Evolutionary conservation across 345 rosid species (phyloP), one percentile per base, ranked within the genome.

Genomic region (Dovyalis caffra): DNA sequence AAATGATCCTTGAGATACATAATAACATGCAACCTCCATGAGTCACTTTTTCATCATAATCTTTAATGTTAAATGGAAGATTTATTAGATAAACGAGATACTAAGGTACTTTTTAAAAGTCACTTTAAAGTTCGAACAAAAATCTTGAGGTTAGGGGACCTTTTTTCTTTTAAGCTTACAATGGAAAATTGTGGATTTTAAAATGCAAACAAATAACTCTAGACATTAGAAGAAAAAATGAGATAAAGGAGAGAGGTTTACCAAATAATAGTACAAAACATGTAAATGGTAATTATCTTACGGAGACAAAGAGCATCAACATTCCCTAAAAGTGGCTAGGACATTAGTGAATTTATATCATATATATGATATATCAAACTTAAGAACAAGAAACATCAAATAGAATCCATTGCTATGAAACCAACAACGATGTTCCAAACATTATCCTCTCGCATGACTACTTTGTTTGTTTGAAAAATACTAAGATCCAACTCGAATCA

Each of bases 11-110:
- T 93, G 16, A 95, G 84, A 85, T 85, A 93, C 87, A 82, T 84
- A 2, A 97, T 96, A 32, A 98, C 98, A 33, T 61, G 97, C 97
- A 60, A 96, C 99, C 81, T 96, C 98, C 98, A 34, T 93, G 90
- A 80, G 91, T 88, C 79, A 93, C 97, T 82, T 96, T 96, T 37
- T 98, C 98, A 69, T 93, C 97, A 67, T 88, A 90, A 81, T 96
- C 99, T 83, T 96, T 95, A 91, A 60, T 47, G 79, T 61, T 70
- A 72, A 65, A 77, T 53, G 64, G 69, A 26, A 80, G 25, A 63
- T 63, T 72, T 69, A 35, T 51, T 60, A 45, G 68, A n/a, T 23
- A 49, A 58, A 43, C 43, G n/a, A 14, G 4, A 63, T 9, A 14
- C 0, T 34, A 38, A 2, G 25, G 25, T 18, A 33, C 45, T 11